Evolutionary conservation across 1,139 yeast genomes (phyloP), one percentile per base, ranked within the genome.

Genomic region (Yamadazyma dushanensis): DNA sequence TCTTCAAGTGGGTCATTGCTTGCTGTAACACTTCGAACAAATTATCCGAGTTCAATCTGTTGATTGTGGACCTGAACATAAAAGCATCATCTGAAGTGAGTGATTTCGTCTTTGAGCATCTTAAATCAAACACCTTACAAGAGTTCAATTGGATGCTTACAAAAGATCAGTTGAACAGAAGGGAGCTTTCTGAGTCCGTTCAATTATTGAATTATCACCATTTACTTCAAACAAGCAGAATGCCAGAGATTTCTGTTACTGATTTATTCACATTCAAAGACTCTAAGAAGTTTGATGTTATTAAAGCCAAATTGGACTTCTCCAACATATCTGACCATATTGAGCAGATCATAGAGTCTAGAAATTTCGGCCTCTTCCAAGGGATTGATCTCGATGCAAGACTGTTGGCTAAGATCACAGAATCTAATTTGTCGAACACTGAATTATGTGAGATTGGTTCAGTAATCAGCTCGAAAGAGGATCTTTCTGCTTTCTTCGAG

Each of bases 81-180:
- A 16, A 5, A 13, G 25, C 13, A 10, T 35, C 43, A 9, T 39
- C 40, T 16, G 24, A 19, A 11, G 19, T 29, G 8, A 14, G 31
- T 18, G 8, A 19, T 3, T 29, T n/a, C 17, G 24, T 20, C 8
- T 14, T 9, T 8, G 25, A 20, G 9, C 4, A 17, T 7, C 31
- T 20, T 7, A 15, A 19, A 13, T 29, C 31, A 40, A 6, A 22
- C 5, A 18, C 21, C 1, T 38, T 34, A 17, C 8, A 25, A 15
- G 29, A 28, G 4, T 45, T 49, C 23, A 44, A 51, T 26, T 52
- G 56, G 56, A 35, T 49, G 10, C 33, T 54, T 18, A 29, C 33
- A 21, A 28, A 37, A n/a, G 41, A 36, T 7, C 54, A 52, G 24
- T 35, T 51, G 13, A 40, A 44, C 17, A 26, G 31, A 15, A 8